phyloP scores from a whole-genome alignment of 1,284 basidiomycete species.

The Termitomyces sp. region DNA sequence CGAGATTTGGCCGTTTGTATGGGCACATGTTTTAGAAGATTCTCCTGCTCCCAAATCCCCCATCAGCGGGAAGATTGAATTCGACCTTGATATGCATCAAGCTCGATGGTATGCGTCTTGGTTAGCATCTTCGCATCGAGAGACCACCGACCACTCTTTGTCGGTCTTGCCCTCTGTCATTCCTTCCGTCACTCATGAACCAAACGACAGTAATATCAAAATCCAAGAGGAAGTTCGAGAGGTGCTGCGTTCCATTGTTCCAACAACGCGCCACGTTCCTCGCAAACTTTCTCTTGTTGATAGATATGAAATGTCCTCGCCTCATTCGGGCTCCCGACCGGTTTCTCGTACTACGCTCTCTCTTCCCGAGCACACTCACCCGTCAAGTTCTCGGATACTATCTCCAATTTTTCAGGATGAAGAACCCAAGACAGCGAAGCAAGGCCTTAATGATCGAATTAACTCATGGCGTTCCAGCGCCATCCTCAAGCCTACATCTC shows the following conservation, averaged over 20 bases:
- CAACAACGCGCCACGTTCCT: slow-evolving; percentile 46
- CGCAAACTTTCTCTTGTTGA: slow-evolving; percentile 66
- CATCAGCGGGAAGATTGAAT: slow-evolving; percentile 68
- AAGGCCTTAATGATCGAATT: slow-evolving; percentile 51
- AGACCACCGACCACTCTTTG: slow-evolving; percentile 39
- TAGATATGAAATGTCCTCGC: slow-evolving; percentile 44
- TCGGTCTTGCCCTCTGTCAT: slow-evolving; percentile 36
- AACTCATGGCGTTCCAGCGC: slow-evolving; percentile 62
- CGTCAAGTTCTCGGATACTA: slow-evolving; percentile 31
- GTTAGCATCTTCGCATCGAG: slow-evolving; percentile 47
- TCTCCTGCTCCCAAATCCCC: slow-evolving; percentile 41
- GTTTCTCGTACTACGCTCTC: slow-evolving; percentile 23
- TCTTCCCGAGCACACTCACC: slow-evolving; percentile 27
- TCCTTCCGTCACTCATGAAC: slow-evolving; percentile 41
- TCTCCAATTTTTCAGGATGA: slow-evolving; percentile 62
- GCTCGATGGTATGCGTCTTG: slow-evolving; percentile 73
- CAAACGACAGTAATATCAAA: slow-evolving; percentile 50
- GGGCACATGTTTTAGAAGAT: slow-evolving; percentile 58
- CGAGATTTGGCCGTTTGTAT: slow-evolving; percentile 69
- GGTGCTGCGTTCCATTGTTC: slow-evolving; percentile 7
- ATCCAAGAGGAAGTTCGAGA: slow-evolving; percentile 31
- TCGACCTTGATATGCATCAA: slow-evolving; percentile 67
- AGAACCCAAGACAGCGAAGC: slow-evolving; percentile 46
- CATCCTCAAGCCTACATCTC: slow-evolving; percentile 41
- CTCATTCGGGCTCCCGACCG: slow-evolving; percentile 30